Evolutionary conservation across 1,284 basidiomycete species (phyloP), one percentile per base, ranked within the genome.

Genomic region (Erythrobasidium hasegawianum): DNA sequence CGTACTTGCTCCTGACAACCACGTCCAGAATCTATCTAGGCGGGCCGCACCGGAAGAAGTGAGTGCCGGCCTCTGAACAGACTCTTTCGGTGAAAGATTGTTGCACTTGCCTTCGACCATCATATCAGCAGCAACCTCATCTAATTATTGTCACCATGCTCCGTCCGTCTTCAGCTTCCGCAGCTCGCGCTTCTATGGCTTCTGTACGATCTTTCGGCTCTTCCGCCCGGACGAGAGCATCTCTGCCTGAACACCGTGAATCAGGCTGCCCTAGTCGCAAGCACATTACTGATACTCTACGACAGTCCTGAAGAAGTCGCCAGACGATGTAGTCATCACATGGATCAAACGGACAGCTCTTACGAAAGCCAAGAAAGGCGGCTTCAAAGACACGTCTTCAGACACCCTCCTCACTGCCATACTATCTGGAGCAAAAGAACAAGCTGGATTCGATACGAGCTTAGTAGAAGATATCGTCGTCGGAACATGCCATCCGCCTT

Each of bases 351-450:
- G 88, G 22, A 87, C 86, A 1, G 86, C 87, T 0, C 75, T 89
- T 57, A 86, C 85, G 72, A 77, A 78, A 50, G 85, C 89, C 1
- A 86, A 82, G 76, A 90, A 87, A 74, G 89, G 89, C 24, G 86
- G 84, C 3, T 83, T 90, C 78, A 90, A 86, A 78, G 89, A 92
- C 77, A 86, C 52, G 8, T 38, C 52, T 65, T 87, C 87, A 54
- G 88, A 90, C 68, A 88, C 89, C 72, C 81, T 90, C 38, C 80
- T 90, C 77, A 80, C 86, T 14, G 85, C 87, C 75, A 87, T 89
- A 78, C 88, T 87, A 81, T 85, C 85, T 80, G 87, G 55, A 13
- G 67, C 60, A 1, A 64, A 58, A 33, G 45, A 57, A 27, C 61
- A 68, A 59, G 54, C 57, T 45, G 67, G 69, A 20, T 58, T 65